A percentile compares a stretch with the other conserved stretches of the same genome.
Evolutionary conservation across 169 alveolate species (phyloP).

Genomic region (Plasmodium blacklocki): DNA sequence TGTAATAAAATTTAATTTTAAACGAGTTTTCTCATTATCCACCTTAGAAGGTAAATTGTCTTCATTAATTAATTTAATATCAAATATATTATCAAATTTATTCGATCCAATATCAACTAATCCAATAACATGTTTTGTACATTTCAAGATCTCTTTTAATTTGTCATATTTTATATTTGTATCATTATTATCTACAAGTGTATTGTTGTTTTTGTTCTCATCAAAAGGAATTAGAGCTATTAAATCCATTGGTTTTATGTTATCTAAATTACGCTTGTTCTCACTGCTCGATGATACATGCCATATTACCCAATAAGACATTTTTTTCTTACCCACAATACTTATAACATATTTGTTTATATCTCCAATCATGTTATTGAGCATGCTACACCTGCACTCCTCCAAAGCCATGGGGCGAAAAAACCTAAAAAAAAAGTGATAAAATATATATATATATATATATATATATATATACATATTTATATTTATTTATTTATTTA

Average conservation of each 20-base stretch:
- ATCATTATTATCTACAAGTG: slow-evolving; percentile 9
- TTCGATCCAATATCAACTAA: slow-evolving; percentile 53
- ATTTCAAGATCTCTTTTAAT: slow-evolving; percentile 48
- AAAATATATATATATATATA: slow-evolving; percentile 1
- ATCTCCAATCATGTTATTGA: slow-evolving; percentile 49
- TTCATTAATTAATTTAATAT: slow-evolving; percentile 62
- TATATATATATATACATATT: not conserved
- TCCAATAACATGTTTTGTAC: slow-evolving; percentile 55
- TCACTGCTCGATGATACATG: slow-evolving; percentile 22
- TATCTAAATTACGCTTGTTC: slow-evolving; percentile 17
- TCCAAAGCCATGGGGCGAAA: slow-evolving; percentile 71
- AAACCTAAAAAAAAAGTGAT: slow-evolving; percentile 20
- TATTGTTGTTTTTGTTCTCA: slow-evolving; percentile 2
- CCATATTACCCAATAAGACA: slow-evolving; percentile 63
- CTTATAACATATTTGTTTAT: slow-evolving; percentile 28
- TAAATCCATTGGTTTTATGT: slow-evolving; percentile 69
- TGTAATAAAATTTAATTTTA: slow-evolving; percentile 48
- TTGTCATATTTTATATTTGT: slow-evolving; percentile 39
- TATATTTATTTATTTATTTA: not conserved
- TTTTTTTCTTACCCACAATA: slow-evolving; percentile 58
- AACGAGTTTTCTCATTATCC: slow-evolving; percentile 25
- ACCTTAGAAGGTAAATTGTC: slow-evolving; percentile 28
- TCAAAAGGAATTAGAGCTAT: slow-evolving; percentile 61
- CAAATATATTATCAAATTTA: slow-evolving; percentile 57
- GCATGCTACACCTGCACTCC: slow-evolving; percentile 57